Base-by-base conservation (phyloP, 768 basidiomycete genomes). In the Lactarius psammicola region DNA sequence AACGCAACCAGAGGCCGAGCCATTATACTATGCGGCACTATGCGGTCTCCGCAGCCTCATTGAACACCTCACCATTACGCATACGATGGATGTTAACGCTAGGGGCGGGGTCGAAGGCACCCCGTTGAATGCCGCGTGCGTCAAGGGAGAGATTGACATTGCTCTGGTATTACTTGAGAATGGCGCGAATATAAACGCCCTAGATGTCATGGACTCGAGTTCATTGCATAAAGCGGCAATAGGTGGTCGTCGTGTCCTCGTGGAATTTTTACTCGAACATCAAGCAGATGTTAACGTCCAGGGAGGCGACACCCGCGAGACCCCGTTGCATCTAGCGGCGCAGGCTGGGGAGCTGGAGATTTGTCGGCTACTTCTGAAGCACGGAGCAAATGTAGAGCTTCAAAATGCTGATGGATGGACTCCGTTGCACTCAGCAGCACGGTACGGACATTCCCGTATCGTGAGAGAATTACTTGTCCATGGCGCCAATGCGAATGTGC, bases 11-110 rank as follows among this genome's bases (percentile, higher is more conserved):
- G 7, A n/a, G 28, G 57, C 46, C 0, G 17, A 20, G 9, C 56
- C 62, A 31, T 20, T 63, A 7, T 63, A 63, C 28, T 63, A 63
- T 49, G 56, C 56, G 0, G 33, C 46, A 20, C n/a, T 63, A 0
- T 57, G 62, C 15, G 62, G 62, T 30, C 17, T 63, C 26, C 23
- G 7, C 1, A 33, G 8, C 42, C 56, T 63, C 33, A 44, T 26
- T 7, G 56, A 51, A 36, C 26, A 31, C 31, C 44, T 63, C 33
- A 10, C 36, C 4, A 34, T 2, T 9, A n/a, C 20, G 3, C 33
- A 20, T 51, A 23, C 1, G 11, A 28, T 8, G n/a, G 56, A 63
- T 28, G n/a, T 57, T 11, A 58, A 58, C 20, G 9, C 13, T n/a
- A 56, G 4, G 34, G 62, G 62, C 6, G 62, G 62, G 18, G 11